Evolutionary conservation across 192 early-diverging fungal species (phyloP), one percentile per base, ranked within the genome.

Genomic region (Rhizophagus prolifer): DNA sequence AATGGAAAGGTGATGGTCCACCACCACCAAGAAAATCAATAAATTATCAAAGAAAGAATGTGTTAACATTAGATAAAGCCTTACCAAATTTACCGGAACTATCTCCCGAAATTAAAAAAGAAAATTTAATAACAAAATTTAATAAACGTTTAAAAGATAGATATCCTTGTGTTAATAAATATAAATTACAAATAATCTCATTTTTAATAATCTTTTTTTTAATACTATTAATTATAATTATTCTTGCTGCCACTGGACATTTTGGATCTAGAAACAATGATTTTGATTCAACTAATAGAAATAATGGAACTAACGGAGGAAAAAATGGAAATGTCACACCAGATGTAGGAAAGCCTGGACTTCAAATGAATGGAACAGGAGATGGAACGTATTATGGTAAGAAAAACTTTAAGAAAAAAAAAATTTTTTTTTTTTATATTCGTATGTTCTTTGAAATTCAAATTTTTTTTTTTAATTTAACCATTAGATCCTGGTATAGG

Each of bases 331-430:
- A 34, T 4, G 31, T 34, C 31, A 16, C 46, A 16, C 12, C 46
- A 47, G 46, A 47, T 16, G 2, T 3, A n/a, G 65, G 65, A 30
- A 67, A 14, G 6, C 31, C 31, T 36, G 66, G 66, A 26, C 19
- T 26, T 38, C 31, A 68, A 21, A n/a, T 68, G 31, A 68, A 21
- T 68, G 66, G 66, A 38, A 38, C 14, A 9, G 66, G 66, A 9
- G 31, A 68, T 23, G 66, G 26, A 38, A 68, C 66, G 13, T 38
- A 19, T 68, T 68, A 68, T 68, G 66, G 66, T 68, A 8, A 38
- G 66, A 28, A 28, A n/a, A 16, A 21, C 4, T 26, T 26, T 26
- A 61, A 26, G 3, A 34, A 34, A 34, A 34, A 4, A 4, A 3
- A 34, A 2, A 26, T 10, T 26, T 26, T 61, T 25, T 60, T 60